Conservation (phyloP, 148 eudicot species). For the Rhododendron henanense region DNA sequence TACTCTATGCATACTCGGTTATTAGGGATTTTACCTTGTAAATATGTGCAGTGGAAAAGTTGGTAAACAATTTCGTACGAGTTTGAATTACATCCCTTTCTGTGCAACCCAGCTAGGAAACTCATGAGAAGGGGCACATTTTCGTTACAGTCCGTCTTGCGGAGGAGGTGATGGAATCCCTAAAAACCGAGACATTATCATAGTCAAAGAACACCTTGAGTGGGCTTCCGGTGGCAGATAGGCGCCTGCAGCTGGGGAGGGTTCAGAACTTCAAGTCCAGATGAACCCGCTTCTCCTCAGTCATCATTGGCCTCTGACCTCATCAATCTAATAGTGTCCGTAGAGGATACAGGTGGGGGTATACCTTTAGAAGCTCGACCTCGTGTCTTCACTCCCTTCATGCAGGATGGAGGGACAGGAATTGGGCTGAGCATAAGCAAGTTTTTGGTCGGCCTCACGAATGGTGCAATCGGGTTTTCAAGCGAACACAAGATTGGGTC, state of each 20-base stretch:
- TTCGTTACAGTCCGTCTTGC: slow-evolving; percentile 46
- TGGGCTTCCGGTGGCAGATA: slow-evolving; percentile 75
- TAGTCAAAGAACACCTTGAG: slow-evolving; percentile 58
- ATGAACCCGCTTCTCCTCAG: slow-evolving; percentile 18
- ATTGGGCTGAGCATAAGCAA: slow-evolving; percentile 97
- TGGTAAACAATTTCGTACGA: not conserved
- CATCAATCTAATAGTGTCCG: slow-evolving; percentile 66
- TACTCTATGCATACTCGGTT: not conserved
- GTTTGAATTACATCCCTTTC: not conserved
- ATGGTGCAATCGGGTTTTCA: slow-evolving; percentile 74
- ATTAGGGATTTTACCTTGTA: not conserved
- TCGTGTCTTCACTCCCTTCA: slow-evolving; percentile 82
- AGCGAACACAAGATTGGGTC: slow-evolving; percentile 70
- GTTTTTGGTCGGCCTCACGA: slow-evolving; percentile 83
- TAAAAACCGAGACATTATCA: slow-evolving; percentile 44
- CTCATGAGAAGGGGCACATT: too few species aligned
- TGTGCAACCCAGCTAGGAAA: too few species aligned
- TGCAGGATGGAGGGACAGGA: slow-evolving; percentile 99
- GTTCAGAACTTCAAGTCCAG: slow-evolving; percentile 49
- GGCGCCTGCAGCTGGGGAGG: slow-evolving; percentile 68
- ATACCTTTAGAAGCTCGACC: slow-evolving; percentile 80
- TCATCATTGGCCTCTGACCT: slow-evolving; percentile 33
- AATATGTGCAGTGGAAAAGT: not conserved
- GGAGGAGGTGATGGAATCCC: slow-evolving; percentile 66
- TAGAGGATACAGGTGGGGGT: slow-evolving; percentile 91